Percentiles rank a stretch among this genome's conserved stretches.
Evolutionary conservation across 805 yeast genomes (phyloP).

Genomic region (Suhomyces kilbournensis): DNA sequence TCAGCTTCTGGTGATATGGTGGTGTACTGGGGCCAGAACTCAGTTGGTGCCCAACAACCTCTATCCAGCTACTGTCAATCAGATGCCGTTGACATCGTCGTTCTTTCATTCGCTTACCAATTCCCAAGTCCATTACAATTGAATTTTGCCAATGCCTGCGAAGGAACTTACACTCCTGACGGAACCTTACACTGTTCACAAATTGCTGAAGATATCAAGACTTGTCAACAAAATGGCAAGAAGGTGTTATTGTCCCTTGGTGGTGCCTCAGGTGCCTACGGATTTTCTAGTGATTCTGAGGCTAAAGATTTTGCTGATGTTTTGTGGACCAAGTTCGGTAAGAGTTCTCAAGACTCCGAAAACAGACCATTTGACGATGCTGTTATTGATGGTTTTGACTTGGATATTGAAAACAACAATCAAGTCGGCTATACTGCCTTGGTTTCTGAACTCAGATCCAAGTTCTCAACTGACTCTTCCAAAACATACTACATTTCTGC

Average conservation of each 20-base stretch:
- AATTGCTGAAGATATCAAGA: slow-evolving; percentile 58
- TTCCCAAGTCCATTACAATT: slow-evolving; percentile 10
- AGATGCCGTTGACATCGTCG: slow-evolving; percentile 10
- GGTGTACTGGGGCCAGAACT: slow-evolving; percentile 19
- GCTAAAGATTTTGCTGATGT: slow-evolving; percentile 25
- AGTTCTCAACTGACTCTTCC: slow-evolving; percentile 26
- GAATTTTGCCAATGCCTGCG: slow-evolving; percentile 15
- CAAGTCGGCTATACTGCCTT: slow-evolving; percentile 64
- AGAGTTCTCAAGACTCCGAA: slow-evolving; percentile 12
- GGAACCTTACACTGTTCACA: slow-evolving; percentile 17
- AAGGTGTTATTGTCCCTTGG: slow-evolving; percentile 75
- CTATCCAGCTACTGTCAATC: slow-evolving; percentile 13
- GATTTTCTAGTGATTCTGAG: slow-evolving; percentile 33
- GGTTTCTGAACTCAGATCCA: slow-evolving; percentile 31
- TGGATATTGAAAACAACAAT: slow-evolving; percentile 63
- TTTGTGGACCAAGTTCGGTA: slow-evolving; percentile 26
- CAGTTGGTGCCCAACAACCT: slow-evolving; percentile 10
- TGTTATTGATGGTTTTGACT: slow-evolving; percentile 80
- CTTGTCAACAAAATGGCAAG: slow-evolving; percentile 79
- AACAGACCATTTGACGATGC: slow-evolving; percentile 66
- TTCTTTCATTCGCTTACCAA: slow-evolving; percentile 11
- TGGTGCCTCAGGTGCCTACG: slow-evolving; percentile 40
- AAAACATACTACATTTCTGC: slow-evolving; percentile 75
- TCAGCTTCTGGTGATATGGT: slow-evolving; percentile 13
- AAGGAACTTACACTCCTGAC: slow-evolving; percentile 10